Evolutionary conservation across 1,284 basidiomycete species (phyloP).

Genomic region (Ceratobasidium sp.): DNA sequence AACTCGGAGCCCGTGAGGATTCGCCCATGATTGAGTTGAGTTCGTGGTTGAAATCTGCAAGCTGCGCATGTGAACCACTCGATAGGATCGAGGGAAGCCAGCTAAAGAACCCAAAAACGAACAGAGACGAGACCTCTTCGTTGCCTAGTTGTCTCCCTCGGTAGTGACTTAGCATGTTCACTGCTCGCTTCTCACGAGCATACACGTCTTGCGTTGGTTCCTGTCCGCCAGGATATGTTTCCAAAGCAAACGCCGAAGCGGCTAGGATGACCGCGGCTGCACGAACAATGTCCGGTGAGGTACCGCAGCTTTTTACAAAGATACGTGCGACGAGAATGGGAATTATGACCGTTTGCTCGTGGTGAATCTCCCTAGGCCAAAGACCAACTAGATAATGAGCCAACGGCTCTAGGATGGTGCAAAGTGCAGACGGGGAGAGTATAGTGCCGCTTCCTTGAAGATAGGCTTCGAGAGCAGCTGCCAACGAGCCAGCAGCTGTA

Average conservation of each 20-base stretch:
- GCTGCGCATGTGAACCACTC: background rate
- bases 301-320: background rate
- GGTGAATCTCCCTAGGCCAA: background rate
- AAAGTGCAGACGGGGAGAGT: background rate
- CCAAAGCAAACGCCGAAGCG: background rate
- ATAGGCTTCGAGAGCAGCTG: no score
- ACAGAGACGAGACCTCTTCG: background rate
- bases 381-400: background rate
- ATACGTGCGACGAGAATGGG: background rate
- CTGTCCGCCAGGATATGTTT: background rate
- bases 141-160: background rate
- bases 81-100: background rate
- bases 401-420: background rate
- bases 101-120: background rate
- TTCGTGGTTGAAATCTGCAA: background rate
- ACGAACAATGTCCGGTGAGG: background rate
- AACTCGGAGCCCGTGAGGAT: no score
- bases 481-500: no score
- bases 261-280: background rate
- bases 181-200: background rate
- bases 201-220: background rate
- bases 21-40: no score
- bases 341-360: background rate
- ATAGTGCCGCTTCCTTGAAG: no score
- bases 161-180: background rate